phyloP scores from a whole-genome alignment of 768 basidiomycete genomes.

The Dioszegia aurantiaca region DNA sequence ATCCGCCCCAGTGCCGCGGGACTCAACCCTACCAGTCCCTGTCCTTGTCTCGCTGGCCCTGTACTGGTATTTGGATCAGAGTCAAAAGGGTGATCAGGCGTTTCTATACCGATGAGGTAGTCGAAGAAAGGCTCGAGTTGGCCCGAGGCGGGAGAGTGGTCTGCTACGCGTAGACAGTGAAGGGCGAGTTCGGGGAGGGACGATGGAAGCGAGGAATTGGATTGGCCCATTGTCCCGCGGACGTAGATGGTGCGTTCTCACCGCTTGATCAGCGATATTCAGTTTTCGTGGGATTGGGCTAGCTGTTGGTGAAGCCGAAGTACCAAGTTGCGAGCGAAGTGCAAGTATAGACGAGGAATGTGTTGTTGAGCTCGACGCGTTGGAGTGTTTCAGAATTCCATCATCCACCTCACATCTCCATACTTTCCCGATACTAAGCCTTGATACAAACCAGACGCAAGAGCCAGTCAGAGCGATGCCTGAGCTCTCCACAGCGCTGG shows the following conservation, averaged over 20 bases:
- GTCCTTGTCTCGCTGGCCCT: not conserved
- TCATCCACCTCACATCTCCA: not conserved
- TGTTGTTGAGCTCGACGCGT: not conserved
- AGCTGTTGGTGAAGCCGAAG: no score
- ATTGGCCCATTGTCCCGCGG: constrained; percentile 37
- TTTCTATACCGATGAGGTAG: constrained; percentile 85
- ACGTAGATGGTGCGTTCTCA: not conserved
- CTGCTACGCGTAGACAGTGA: constrained; percentile 85
- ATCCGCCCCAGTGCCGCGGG: constrained; percentile 38
- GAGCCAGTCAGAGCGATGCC: not conserved
- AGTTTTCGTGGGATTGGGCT: no score
- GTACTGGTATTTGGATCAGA: not conserved
- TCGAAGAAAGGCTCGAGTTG: constrained; percentile 91
- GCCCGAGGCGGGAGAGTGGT: constrained; percentile 82
- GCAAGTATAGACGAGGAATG: not conserved
- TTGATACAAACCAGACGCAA: not conserved
- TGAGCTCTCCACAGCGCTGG: constrained; percentile 15
- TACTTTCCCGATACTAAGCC: not conserved
- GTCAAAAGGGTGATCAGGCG: constrained; percentile 14
- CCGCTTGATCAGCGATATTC: no score
- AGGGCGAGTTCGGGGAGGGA: constrained; percentile 53
- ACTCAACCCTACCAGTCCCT: constrained; percentile 8
- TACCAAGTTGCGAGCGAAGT: no score
- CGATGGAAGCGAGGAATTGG: constrained; percentile 34
- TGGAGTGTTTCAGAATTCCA: not conserved